Conservation (phyloP, 352 stramenopile genomes). For the Phytophthora fragariae region DNA sequence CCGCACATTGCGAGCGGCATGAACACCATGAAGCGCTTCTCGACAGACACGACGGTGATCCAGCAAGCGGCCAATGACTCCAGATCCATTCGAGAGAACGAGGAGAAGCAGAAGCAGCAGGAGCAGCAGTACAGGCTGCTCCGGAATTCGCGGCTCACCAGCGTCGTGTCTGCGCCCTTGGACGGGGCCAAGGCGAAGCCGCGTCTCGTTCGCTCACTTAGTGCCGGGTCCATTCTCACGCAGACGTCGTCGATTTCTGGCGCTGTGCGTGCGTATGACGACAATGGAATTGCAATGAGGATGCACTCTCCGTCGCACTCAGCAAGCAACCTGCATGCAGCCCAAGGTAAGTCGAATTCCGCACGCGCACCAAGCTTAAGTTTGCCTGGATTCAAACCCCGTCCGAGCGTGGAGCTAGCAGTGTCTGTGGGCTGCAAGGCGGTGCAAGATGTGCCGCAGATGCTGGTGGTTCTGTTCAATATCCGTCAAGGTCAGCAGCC, state of each 20-base stretch:
- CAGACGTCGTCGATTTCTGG: conserved; percentile 33
- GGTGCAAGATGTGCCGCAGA: conserved; percentile 69
- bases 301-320: conserved; percentile 42
- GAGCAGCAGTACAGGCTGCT: conserved; percentile 34
- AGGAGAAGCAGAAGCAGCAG: conserved; percentile 51
- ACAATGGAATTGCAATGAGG: conserved; percentile 43
- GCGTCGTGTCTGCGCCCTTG: conserved; percentile 35
- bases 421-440: conserved; percentile 82
- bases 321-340: conserved; percentile 21
- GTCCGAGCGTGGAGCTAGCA: conserved; percentile 70
- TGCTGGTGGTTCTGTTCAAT: conserved; percentile 76
- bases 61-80: conserved; percentile 66
- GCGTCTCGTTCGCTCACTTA: conserved; percentile 64
- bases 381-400: conserved; percentile 69
- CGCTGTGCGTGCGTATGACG: conserved; percentile 47
- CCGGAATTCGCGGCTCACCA: conserved; percentile 56
- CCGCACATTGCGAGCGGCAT: conserved; percentile 43
- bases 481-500: conserved; percentile 57
- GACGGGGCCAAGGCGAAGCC: conserved; percentile 39
- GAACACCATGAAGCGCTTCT: conserved; percentile 68
- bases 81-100: conserved; percentile 46
- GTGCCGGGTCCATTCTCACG: conserved; percentile 71
- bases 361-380: conserved; percentile 69
- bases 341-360: conserved; percentile 19
- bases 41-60: conserved; percentile 72